Base-by-base conservation (phyloP, 2,329 filamentous ascomycete species). In the Cladobotryum mycophilum region DNA sequence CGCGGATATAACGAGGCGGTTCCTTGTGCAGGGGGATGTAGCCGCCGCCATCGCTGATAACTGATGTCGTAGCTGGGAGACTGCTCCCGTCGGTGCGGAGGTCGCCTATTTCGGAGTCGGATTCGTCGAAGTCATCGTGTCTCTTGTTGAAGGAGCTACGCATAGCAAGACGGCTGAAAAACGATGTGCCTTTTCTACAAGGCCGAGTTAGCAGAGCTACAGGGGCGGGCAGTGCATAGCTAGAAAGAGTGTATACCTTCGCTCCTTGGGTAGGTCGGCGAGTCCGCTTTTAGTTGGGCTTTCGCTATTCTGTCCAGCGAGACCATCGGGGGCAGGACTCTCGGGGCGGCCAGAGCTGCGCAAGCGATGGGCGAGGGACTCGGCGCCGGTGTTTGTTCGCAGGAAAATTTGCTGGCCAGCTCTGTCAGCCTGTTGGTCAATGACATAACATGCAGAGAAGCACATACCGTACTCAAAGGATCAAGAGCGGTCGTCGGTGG, bases 21-120 rank as follows among this genome's bases (percentile, higher is more conserved):
- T 91, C 88, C 57, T 93, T 93, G 63, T 95, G 85, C 55, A 85
- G 82, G 7, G 93, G 92, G 50, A 89, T 89, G 67, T 86, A 97
- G 53, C 89, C 86, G 48, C 71, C 73, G 50, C 72, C 78, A 22
- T 81, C 79, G 47, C 81, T 86, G 61, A 88, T 79, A 46, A 86
- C 80, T 53, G 89, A 85, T 36, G 86, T 86, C 66, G 95, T 92
- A 53, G 91, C 84, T 59, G 86, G 81, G 34, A 89, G 88, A 67
- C 95, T 85, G 72, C 85, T 87, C 48, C 89, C 89, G 65, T 95
- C 88, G 33, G 82, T 84, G 57, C 89, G 81, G 34, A 72, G 67
- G 58, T 82, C 80, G 56, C 83, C 85, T 43, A 82, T 67, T 60
- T 91, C 88, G 1, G 86, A 89, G 60, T 81, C 84, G 68, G 85